These are phyloP conservation scores for Funneliformis caledonium DNA, from an alignment of 371 early-diverging fungal species.

Conservation along the genomic window DNA sequence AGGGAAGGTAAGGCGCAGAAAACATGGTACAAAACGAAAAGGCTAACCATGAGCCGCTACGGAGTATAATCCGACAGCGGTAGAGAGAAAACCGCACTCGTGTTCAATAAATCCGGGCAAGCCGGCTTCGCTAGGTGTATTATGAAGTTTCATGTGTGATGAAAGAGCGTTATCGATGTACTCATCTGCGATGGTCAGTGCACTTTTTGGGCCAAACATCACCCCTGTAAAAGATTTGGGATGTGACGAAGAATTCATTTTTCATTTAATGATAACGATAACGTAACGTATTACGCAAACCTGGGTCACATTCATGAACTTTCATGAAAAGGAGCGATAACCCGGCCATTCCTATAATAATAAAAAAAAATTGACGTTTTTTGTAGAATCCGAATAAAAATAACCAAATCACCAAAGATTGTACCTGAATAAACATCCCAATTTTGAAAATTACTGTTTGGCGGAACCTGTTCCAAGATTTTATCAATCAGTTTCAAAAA, in stretches of 20 bases:
- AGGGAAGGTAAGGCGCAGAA: background rate
- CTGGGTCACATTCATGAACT: slow-evolving; percentile 31
- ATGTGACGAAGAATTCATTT: background rate
- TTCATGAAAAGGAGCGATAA: slow-evolving; percentile 13
- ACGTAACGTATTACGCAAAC: background rate
- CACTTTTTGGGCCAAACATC: slow-evolving; percentile 1
- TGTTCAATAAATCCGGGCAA: background rate
- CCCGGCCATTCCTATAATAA: slow-evolving; percentile 15
- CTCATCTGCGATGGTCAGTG: slow-evolving; percentile 24
- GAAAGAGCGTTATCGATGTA: slow-evolving; percentile 16
- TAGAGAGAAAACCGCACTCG: slow-evolving; percentile 35
- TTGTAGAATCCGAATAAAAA: background rate
- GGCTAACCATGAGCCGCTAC: slow-evolving; percentile 23
- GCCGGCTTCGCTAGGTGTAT: background rate
- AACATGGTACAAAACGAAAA: background rate
- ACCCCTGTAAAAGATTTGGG: background rate
- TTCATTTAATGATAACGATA: background rate
- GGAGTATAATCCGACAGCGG: slow-evolving; percentile 30
- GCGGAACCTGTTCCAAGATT: slow-evolving; percentile 1
- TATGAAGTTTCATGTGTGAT: background rate
- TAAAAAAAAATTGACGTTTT: background rate
- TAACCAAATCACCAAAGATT: background rate
- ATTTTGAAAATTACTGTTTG: slow-evolving; percentile 7
- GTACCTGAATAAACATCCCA: slow-evolving; percentile 34
- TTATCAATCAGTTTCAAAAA: background rate